phyloP scores from a whole-genome alignment of 1,284 basidiomycete species.

The Caloboletus firmus region DNA sequence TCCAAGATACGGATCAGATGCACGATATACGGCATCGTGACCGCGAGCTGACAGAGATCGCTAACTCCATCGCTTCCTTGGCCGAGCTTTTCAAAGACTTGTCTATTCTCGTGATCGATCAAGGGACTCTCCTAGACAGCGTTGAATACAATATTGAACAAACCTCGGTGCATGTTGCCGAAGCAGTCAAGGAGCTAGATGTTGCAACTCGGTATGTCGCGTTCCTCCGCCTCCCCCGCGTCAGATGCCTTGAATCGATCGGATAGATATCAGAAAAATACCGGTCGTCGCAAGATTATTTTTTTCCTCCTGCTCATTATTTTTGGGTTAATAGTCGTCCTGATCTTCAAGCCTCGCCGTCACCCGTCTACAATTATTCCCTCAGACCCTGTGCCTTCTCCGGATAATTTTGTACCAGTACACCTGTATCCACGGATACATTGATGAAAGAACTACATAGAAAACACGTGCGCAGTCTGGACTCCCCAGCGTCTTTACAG shows the following conservation, averaged over 20 bases:
- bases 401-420: conserved; percentile 34
- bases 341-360: conserved; percentile 79
- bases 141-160: conserved; percentile 98
- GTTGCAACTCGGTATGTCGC: conserved; percentile 71
- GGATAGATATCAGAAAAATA: conserved; percentile 86
- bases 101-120: conserved; percentile 91
- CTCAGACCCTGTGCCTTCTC: conserved; percentile 17
- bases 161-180: conserved; percentile 78
- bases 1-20: conserved; percentile 40
- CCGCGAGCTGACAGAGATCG: conserved; percentile 87
- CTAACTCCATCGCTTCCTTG: conserved; percentile 86
- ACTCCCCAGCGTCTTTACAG: conserved; percentile 1
- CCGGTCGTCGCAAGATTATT: conserved; percentile 90
- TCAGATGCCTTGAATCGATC: conserved; percentile 8
- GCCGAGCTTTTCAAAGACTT: conserved; percentile 97
- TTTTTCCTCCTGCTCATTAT: conserved; percentile 90
- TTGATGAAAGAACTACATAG: conserved; percentile 26
- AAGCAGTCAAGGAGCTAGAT: conserved; percentile 84
- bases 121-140: conserved; percentile 94
- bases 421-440: conserved; percentile 37
- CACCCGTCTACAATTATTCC: conserved; percentile 30
- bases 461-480: conserved; percentile 13
- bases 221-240: neutral
- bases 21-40: conserved; percentile 64
- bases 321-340: conserved; percentile 75